Evolutionary conservation across 169 alveolate species (phyloP).

Genomic region (Plasmodium blacklocki): DNA sequence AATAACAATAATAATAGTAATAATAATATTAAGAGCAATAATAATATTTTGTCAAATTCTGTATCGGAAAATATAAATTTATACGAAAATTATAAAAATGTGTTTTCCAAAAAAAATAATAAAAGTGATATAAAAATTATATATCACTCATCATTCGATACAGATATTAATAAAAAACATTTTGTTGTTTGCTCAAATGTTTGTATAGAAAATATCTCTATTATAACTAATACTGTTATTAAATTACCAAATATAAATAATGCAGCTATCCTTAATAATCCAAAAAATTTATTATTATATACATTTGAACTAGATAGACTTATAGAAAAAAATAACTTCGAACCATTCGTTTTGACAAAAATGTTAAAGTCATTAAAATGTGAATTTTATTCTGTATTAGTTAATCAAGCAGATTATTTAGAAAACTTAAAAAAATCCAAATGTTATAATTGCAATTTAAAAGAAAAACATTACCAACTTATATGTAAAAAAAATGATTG

Average conservation of each 20-base stretch:
- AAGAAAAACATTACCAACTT: constrained; percentile 84
- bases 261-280: constrained; percentile 56
- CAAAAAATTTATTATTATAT: constrained; percentile 65
- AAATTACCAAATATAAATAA: constrained; percentile 51
- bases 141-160: constrained; percentile 41
- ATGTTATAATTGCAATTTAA: constrained; percentile 83
- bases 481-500: constrained; percentile 77
- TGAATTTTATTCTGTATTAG: constrained; percentile 82
- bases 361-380: constrained; percentile 80
- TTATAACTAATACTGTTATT: constrained; percentile 80
- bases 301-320: constrained; percentile 80
- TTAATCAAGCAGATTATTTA: constrained; percentile 83
- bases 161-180: constrained; percentile 46
- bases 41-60: background rate
- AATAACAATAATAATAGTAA: constrained; percentile 34
- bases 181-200: constrained; percentile 79
- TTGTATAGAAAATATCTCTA: constrained; percentile 75
- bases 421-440: constrained; percentile 75
- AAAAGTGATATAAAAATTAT: constrained; percentile 27
- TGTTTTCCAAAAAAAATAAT: constrained; percentile 34
- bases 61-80: constrained; percentile 38
- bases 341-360: constrained; percentile 82
- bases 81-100: constrained; percentile 74
- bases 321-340: constrained; percentile 77
- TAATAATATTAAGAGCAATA: background rate